Evolutionary conservation across 768 basidiomycete genomes (phyloP), one percentile per base, ranked within the genome.

Genomic region (Kwoniella newhampshirensis): DNA sequence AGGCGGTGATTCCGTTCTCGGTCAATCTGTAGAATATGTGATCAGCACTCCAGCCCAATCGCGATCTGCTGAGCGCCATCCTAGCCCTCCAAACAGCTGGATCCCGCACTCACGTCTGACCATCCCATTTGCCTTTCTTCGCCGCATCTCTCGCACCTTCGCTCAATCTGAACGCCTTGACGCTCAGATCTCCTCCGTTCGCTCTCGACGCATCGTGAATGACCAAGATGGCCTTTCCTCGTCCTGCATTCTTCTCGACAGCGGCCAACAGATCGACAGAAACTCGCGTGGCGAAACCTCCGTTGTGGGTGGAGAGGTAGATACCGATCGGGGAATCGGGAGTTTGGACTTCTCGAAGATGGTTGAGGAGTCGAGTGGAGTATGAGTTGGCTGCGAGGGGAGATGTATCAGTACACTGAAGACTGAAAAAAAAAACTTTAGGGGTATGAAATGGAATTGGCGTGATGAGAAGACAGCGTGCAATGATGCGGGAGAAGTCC

Each of bases 291-390:
- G 70, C 60, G 60, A 60, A 74, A 11, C 73, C 67, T 18, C 67
- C 74, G 45, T 71, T 81, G 8, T 85, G 84, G 25, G 87, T 90
- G 41, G 88, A 88, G 71, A 94, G 90, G 79, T 97, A 97, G 77
- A 94, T 91, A 36, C 93, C 93, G 53, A 96, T 87, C 30, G 92
- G 84, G 63, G 86, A 90, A 77, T 94, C 91, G 69, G 93, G 91
- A 35, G 86, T 85, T 68, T 89, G 87, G 52, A 93, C 91, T 75
- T 93, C 91, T 71, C 89, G 88, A 71, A 97, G 80, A 46, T 70
- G 64, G 5, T 78, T 77, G 72, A 86, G 84, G 63, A 86, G 82
- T 47, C 88, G 88, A 74, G 92, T 78, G 23, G 90, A 84, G 76
- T 94, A 93, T 39, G 87, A 88, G 79, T 92, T 92, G 60, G 89